Percentiles rank a stretch among this genome's conserved stretches.
These are phyloP conservation scores for Rhizophagus prolifer DNA, from an alignment of 192 early-diverging fungal genomes.

Conservation along the genomic window DNA sequence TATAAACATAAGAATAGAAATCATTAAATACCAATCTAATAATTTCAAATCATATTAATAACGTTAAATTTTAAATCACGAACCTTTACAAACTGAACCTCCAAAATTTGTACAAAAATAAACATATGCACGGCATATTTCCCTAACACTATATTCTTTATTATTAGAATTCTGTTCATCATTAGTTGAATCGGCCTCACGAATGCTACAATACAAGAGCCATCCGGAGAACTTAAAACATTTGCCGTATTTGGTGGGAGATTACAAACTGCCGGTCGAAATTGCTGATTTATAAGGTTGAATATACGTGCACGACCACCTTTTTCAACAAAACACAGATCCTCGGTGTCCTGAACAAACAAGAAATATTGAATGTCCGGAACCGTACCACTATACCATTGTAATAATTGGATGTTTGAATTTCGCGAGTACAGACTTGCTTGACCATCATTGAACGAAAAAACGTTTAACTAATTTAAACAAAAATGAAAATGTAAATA, in stretches of 20 bases:
- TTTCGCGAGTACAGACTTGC: background rate
- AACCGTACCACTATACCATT: background rate
- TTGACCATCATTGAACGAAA: background rate
- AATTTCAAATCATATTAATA: background rate
- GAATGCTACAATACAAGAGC: constrained; percentile 14
- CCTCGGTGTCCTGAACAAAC: constrained; percentile 7
- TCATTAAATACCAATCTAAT: background rate
- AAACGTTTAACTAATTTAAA: constrained; percentile 2
- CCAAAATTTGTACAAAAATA: constrained; percentile 10
- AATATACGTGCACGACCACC: background rate
- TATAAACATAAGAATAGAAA: background rate
- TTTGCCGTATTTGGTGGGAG: background rate
- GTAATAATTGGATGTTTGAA: background rate
- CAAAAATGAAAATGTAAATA: background rate
- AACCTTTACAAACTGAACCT: background rate
- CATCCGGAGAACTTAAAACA: constrained; percentile 10
- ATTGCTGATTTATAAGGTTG: constrained; percentile 6
- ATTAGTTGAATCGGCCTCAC: background rate
- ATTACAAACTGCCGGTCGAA: background rate
- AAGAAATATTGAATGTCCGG: constrained; percentile 13
- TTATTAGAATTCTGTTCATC: background rate
- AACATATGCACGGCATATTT: background rate
- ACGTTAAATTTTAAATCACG: background rate
- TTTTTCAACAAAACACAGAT: constrained; percentile 9
- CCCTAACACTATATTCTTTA: background rate